These are phyloP conservation scores for Aureobasidium lini DNA, from an alignment of 2,329 filamentous ascomycete species.

Conservation along the genomic window DNA sequence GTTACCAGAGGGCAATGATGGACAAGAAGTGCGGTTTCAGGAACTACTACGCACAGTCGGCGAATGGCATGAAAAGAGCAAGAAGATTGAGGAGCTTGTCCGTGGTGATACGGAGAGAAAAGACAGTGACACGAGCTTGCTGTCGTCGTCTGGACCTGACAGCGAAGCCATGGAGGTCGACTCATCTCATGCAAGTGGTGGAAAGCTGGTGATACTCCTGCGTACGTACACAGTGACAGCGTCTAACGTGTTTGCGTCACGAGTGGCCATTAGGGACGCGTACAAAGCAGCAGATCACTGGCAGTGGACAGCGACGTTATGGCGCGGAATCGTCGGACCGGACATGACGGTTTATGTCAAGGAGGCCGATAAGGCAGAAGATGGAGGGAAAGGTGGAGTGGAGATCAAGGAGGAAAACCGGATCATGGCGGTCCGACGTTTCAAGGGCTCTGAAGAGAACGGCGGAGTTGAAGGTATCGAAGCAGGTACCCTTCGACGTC, in stretches of 20 bases:
- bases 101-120: constrained; percentile 2
- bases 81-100: constrained; percentile 53
- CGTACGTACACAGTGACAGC: constrained; percentile 73
- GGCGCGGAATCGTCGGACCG: constrained; percentile 76
- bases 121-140: constrained; percentile 5
- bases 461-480: constrained; percentile 26
- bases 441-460: constrained; percentile 26
- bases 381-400: constrained; percentile 23
- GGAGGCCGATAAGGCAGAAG: constrained; percentile 14
- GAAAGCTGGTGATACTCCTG: constrained; percentile 62
- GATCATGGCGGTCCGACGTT: constrained; percentile 27
- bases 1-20: constrained; percentile 29
- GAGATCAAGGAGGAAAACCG: constrained; percentile 33
- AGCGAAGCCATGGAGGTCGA: constrained; percentile 20
- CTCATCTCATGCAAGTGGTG: constrained; percentile 13
- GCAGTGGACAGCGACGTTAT: constrained; percentile 94
- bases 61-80: constrained; percentile 68
- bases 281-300: constrained; percentile 86
- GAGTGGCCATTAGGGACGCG: constrained; percentile 65
- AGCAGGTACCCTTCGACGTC: constrained; percentile 54
- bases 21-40: constrained; percentile 31
- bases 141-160: constrained; percentile 5
- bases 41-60: constrained; percentile 62
- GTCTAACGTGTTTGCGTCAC: constrained; percentile 66
- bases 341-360: constrained; percentile 68